Evolutionary conservation across 768 basidiomycete genomes (phyloP), one percentile per base, ranked within the genome.

Genomic region (Trametes cingulata): DNA sequence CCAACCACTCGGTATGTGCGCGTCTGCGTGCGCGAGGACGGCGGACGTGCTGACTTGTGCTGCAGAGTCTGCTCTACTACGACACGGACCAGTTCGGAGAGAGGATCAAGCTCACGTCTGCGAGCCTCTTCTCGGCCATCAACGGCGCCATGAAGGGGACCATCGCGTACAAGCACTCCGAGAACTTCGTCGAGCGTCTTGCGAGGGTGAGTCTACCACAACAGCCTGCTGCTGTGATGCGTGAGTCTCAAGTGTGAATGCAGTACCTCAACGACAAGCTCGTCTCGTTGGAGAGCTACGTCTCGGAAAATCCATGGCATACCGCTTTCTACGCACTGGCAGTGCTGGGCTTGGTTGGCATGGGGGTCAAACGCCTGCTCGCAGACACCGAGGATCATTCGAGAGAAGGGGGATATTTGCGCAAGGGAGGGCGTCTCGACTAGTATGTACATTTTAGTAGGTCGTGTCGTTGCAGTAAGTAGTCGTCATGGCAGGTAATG

Each of bases 1-100:
- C 89, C 1, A 90, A 95, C 72, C 93, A 96, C 62, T 76, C 81
- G 69, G 92, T 93, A 62, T 54, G 85, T 74, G n/a, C 14, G n/a
- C 25, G 6, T 14, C 36, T 3, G 20, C 14, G 36, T 22, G 2
- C 24, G 8, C 20, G 43, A 33, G 46, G 7, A 19, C 45, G 46
- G 57, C 48, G 61, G 42, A 40, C 42, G 35, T 33, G 10, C 29
- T 33, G 6, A 45, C 27, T 15, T 12, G 39, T 57, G 19, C 10
- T 36, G 17, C 68, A 94, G 92, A 77, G 76, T 36, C 72, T 92
- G 55, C 68, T 92, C 36, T 97, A 96, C 68, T 95, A 89, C 67
- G 84, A 94, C 67, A 72, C 72, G 19, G 92, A 92, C 59, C 74
- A 78, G 15, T 69, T 76, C 1, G 85, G 86, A 1, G 74, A 76